Conservation (phyloP, 495 filamentous ascomycete genomes). For the Neurospora sp. region DNA sequence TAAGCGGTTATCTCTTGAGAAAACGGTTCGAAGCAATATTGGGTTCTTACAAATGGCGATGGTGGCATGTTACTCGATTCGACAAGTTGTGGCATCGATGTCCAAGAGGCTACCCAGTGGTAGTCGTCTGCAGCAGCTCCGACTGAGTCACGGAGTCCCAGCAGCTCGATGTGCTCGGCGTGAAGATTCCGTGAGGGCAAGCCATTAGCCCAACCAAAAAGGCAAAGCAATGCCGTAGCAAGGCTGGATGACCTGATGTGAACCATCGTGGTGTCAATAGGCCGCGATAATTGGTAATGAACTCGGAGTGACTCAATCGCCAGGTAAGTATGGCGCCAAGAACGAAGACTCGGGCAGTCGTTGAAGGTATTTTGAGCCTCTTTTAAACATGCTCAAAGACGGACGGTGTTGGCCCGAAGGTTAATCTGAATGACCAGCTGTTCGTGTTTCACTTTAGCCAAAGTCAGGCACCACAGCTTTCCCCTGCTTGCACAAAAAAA, state of each 20-base stretch:
- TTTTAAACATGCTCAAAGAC: slow-evolving; percentile 1
- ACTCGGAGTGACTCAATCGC: neutral
- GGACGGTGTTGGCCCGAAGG: slow-evolving; percentile 14
- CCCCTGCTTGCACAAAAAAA: neutral
- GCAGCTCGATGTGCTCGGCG: neutral
- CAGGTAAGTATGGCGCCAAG: neutral
- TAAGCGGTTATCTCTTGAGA: too few relatives aligned
- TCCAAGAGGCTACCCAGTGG: slow-evolving; percentile 60
- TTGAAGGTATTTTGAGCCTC: neutral
- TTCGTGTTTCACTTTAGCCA: slow-evolving; percentile 13
- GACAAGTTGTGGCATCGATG: slow-evolving; percentile 55
- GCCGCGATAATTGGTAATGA: neutral
- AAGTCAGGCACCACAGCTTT: neutral
- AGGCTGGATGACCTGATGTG: neutral
- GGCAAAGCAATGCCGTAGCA: slow-evolving; percentile 4
- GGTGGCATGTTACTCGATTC: slow-evolving; percentile 54
- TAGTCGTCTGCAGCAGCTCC: slow-evolving; percentile 6
- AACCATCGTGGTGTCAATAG: neutral
- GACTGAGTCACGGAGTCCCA: neutral
- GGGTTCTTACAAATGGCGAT: slow-evolving; percentile 43
- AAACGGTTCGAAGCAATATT: too few relatives aligned
- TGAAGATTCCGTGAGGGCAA: slow-evolving; percentile 3
- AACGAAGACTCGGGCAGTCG: neutral
- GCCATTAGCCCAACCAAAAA: neutral
- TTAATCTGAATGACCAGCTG: slow-evolving; percentile 9